Conservation (phyloP, 495 filamentous ascomycete species). For the Cetradonia linearis region DNA sequence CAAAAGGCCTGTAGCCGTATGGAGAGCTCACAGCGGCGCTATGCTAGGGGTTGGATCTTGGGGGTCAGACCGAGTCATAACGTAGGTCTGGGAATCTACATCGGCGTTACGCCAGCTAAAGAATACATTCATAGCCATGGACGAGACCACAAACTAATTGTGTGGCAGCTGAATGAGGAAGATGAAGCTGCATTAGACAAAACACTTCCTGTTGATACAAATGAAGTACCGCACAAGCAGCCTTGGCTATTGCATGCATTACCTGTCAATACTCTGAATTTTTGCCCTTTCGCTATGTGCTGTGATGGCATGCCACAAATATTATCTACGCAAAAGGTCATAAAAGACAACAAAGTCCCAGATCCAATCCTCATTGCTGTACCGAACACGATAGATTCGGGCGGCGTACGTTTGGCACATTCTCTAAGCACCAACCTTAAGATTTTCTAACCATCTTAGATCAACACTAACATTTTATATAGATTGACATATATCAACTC, state of each 20-base stretch:
- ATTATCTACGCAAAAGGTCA: slow-evolving; percentile 2
- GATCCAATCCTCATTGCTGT: slow-evolving; percentile 54
- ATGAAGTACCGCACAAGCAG: slow-evolving; percentile 34
- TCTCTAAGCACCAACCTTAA: background rate
- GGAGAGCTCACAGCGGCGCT: slow-evolving; percentile 73
- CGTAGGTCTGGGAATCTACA: slow-evolving; percentile 43
- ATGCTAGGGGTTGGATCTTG: slow-evolving; percentile 66
- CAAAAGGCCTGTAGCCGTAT: slow-evolving; percentile 74
- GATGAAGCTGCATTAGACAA: slow-evolving; percentile 59
- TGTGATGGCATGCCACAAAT: slow-evolving; percentile 23
- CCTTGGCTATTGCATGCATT: slow-evolving; percentile 82
- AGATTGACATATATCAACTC: slow-evolving; percentile 81
- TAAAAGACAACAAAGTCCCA: slow-evolving; percentile 12
- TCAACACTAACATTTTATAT: slow-evolving; percentile 15
- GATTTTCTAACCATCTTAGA: background rate
- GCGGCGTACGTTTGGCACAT: slow-evolving; percentile 43
- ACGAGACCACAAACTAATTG: slow-evolving; percentile 73
- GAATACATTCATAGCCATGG: slow-evolving; percentile 55
- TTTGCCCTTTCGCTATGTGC: slow-evolving; percentile 77
- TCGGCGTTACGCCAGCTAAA: background rate
- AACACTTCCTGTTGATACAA: slow-evolving; percentile 58
- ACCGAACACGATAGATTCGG: slow-evolving; percentile 65
- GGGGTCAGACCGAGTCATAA: slow-evolving; percentile 56
- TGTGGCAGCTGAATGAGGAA: slow-evolving; percentile 61
- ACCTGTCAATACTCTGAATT: slow-evolving; percentile 87